A percentile compares a stretch with the other conserved stretches of the same genome.
Conservation (phyloP, 2,329 filamentous ascomycete species). For the Acrocalymma vagum region DNA sequence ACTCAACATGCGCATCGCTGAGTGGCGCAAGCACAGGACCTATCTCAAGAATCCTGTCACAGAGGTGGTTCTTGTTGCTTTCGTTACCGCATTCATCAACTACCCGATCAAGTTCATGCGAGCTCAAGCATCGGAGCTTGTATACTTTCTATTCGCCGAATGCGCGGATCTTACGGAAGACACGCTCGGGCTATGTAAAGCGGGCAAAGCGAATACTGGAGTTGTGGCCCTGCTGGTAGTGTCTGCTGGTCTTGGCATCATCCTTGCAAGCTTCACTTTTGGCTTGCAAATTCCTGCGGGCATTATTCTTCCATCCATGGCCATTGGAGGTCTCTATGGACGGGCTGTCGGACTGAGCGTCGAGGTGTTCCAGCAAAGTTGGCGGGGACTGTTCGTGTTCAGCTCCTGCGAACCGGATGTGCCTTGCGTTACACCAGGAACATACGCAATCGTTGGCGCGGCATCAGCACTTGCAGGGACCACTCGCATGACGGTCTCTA, state of each 20-base stretch:
- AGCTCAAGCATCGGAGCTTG: slow-evolving; percentile 88
- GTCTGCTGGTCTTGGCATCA: slow-evolving; percentile 83
- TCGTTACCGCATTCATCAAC: slow-evolving; percentile 87
- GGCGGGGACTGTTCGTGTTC: slow-evolving; percentile 81
- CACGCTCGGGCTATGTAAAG: slow-evolving; percentile 89
- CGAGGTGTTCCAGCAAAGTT: slow-evolving; percentile 83
- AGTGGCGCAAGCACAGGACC: slow-evolving; percentile 77
- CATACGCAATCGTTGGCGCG: slow-evolving; percentile 95
- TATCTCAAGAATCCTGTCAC: slow-evolving; percentile 74
- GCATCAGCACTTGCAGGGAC: slow-evolving; percentile 93
- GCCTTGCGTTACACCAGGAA: slow-evolving; percentile 89
- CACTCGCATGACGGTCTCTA: slow-evolving; percentile 95
- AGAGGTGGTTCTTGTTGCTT: slow-evolving; percentile 81
- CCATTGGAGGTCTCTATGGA: slow-evolving; percentile 89
- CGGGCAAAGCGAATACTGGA: slow-evolving; percentile 79
- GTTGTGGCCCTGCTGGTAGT: slow-evolving; percentile 85
- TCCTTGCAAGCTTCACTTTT: slow-evolving; percentile 88
- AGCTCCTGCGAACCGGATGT: slow-evolving; percentile 83
- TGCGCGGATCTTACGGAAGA: slow-evolving; percentile 85
- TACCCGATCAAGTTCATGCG: slow-evolving; percentile 98
- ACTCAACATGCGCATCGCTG: slow-evolving; percentile 85
- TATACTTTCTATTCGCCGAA: slow-evolving; percentile 91
- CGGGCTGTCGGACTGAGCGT: slow-evolving; percentile 89
- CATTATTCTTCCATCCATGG: slow-evolving; percentile 95
- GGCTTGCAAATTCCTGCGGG: slow-evolving; percentile 94